Evolutionary conservation across 768 basidiomycete species (phyloP), one percentile per base, ranked within the genome.

Genomic region (Tremella mesenterica): DNA sequence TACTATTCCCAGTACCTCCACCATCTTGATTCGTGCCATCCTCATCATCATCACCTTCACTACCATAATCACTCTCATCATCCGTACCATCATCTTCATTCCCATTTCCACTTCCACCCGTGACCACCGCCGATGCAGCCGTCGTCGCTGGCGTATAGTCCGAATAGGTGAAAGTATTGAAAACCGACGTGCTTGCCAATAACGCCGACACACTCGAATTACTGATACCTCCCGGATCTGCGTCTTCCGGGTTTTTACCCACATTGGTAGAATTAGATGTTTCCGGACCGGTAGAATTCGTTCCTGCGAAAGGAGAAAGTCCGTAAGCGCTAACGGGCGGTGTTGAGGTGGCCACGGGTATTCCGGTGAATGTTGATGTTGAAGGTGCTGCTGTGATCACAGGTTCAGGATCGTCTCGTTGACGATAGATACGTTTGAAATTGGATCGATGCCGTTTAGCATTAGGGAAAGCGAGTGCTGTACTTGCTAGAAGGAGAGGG

Each of bases 161-260:
- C 1, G 67, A 61, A 47, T 65, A 71, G 44, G 65, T 60, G 48
- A 65, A 69, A 10, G 65, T 47, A 8, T 58, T 34, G 51, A 58
- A 71, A 16, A 60, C 50, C 5, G 65, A 53, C 3, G 63, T 67
- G 20, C 54, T 49, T 3, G 60, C 58, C 18, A 65, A 26, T 7
- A 71, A 48, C 12, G 60, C 43, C 1, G 63, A 64, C 44, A 64
- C 45, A 26, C 54, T 53, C 43, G 58, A 48, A 20, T 54, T 61
- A n/a, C 46, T 53, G 21, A 44, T 49, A 50, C 44, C 23, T 45
- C 39, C 41, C 29, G 45, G 29, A 33, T 34, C 21, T 21, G 29
- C 39, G 44, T 12, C 38, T 20, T 29, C 30, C 10, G 52, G 34
- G 28, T 30, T 28, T 26, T 36, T 23, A 29, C 9, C 30, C 12